A percentile compares a stretch with the other conserved stretches of the same genome.
Conservation (phyloP, 2,329 filamentous ascomycete species). For the Lojkania enalia region DNA sequence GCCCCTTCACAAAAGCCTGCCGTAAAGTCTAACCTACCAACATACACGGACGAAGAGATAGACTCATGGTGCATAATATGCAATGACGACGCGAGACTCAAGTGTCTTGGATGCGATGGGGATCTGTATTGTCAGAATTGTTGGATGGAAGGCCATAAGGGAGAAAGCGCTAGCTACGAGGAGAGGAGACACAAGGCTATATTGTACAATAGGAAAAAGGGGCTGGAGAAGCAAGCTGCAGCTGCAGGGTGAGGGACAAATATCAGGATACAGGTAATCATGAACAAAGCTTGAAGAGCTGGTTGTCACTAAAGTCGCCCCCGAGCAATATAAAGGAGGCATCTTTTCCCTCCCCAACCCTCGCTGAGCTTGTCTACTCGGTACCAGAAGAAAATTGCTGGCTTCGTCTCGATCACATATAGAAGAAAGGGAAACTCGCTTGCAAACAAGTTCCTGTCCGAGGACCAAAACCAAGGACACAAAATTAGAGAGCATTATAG, state of each 20-base stretch:
- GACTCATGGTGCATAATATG: slow-evolving; percentile 83
- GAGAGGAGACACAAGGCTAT: slow-evolving; percentile 71
- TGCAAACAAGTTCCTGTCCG: too few relatives aligned
- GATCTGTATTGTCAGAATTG: slow-evolving; percentile 77
- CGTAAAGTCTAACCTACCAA: slow-evolving; percentile 40
- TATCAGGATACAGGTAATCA: too few relatives aligned
- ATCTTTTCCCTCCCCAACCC: too few relatives aligned
- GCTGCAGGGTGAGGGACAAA: slow-evolving; percentile 1
- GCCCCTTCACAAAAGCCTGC: slow-evolving; percentile 44
- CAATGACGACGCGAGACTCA: slow-evolving; percentile 73
- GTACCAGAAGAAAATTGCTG: too few relatives aligned
- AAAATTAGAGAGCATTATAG: too few relatives aligned
- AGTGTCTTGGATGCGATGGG: slow-evolving; percentile 70
- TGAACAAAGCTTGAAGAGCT: too few relatives aligned
- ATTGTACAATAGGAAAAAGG: slow-evolving; percentile 49
- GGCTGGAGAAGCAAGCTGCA: background rate
- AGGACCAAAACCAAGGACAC: too few relatives aligned
- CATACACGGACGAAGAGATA: slow-evolving; percentile 68
- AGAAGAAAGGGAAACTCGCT: too few relatives aligned
- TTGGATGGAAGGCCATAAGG: slow-evolving; percentile 80
- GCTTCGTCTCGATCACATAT: too few relatives aligned
- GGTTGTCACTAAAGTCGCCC: too few relatives aligned
- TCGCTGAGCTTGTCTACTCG: too few relatives aligned
- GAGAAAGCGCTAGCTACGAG: slow-evolving; percentile 69
- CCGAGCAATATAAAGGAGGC: too few relatives aligned